These are phyloP conservation scores for Brassica balearica DNA, from an alignment of 441 rosid genomes.

Conservation along the genomic window DNA sequence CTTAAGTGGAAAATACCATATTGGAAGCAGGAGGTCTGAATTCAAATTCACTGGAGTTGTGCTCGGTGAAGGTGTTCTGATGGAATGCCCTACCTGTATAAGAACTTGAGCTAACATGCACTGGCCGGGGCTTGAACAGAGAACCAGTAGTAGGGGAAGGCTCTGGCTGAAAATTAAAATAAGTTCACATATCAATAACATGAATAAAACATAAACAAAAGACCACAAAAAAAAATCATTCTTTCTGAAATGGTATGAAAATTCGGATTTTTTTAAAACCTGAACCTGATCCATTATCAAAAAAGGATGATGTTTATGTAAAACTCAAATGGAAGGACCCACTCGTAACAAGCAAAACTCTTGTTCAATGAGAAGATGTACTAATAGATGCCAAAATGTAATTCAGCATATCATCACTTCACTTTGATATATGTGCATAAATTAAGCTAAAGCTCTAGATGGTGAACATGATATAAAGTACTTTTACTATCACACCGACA, in stretches of 20 bases:
- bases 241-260: conserved; percentile 1
- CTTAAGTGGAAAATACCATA: conserved; percentile 59
- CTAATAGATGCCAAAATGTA: too few species aligned
- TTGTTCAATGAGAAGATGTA: too few species aligned
- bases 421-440: conserved; percentile 13
- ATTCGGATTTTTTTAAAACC: conserved; percentile 23
- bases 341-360: too few species aligned
- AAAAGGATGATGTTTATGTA: not conserved
- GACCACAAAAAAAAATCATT: not conserved
- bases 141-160: conserved; percentile 98
- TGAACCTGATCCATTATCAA: conserved; percentile 21
- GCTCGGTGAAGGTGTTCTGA: conserved; percentile 55
- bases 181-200: conserved; percentile 23
- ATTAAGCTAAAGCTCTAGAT: conserved; percentile 9
- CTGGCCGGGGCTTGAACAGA: conserved; percentile 65
- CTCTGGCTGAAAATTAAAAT: conserved; percentile 72
- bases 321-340: too few species aligned
- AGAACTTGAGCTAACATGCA: conserved; percentile 47
- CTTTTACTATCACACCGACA: conserved; percentile 18
- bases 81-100: conserved; percentile 51
- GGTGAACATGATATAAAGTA: not conserved
- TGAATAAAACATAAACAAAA: conserved; percentile 19
- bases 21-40: conserved; percentile 46
- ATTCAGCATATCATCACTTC: not conserved
- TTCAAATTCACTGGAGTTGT: conserved; percentile 57